phyloP scores from a whole-genome alignment of 345 rosid genomes.

The Citropsis articulata region DNA sequence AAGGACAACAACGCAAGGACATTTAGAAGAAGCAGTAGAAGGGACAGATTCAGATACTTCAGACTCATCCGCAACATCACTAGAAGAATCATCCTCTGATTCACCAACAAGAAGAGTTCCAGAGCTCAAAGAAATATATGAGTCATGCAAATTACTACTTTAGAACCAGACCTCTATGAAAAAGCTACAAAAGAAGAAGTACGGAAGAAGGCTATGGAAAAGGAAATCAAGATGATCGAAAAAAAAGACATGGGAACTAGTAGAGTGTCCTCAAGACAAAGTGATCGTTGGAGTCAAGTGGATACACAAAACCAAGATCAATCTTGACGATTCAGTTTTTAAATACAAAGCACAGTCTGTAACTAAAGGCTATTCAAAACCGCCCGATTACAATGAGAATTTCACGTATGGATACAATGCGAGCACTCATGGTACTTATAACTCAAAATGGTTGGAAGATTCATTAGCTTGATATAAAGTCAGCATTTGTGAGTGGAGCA shows the following conservation, averaged over 20 bases:
- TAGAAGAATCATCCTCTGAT: no score
- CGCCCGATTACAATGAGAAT: background rate
- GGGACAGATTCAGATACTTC: no score
- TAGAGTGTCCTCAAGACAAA: background rate
- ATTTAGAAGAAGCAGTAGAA: no score
- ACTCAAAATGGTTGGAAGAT: background rate
- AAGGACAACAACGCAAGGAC: no score
- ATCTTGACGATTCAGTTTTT: background rate
- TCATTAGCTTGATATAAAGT: background rate
- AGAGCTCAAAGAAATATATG: background rate
- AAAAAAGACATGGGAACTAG: background rate
- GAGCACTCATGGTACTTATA: background rate
- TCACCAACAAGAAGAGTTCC: no score
- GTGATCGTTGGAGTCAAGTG: background rate
- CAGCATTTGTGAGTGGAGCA: background rate
- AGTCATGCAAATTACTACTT: background rate
- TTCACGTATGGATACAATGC: background rate
- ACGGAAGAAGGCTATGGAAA: background rate
- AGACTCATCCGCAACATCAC: no score
- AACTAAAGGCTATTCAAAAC: background rate
- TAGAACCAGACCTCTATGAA: background rate
- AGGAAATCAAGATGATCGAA: background rate
- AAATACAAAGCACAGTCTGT: background rate
- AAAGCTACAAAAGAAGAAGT: background rate
- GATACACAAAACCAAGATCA: background rate